Base-by-base conservation (phyloP, 2,329 filamentous ascomycete genomes). In the Penicillium decumbens region DNA sequence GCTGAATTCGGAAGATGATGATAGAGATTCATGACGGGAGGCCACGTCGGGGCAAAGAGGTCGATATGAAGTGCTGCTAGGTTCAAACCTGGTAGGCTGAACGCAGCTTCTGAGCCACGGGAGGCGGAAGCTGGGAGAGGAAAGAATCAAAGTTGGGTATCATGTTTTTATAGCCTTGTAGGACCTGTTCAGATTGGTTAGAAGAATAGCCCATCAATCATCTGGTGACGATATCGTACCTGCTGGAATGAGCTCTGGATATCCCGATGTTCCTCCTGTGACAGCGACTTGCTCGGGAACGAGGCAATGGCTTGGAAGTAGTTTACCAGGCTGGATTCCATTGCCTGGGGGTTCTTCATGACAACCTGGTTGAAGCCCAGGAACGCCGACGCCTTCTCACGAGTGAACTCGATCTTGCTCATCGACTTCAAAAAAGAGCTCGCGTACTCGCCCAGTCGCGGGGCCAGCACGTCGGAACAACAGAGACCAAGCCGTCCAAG, bases 301-400 rank as follows among this genome's bases (percentile, higher is more conserved):
- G 81, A 78, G 13, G 92, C 88, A 73, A 97, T 95, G 49, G 88
- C 80, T 44, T 78, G 80, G 68, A 98, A 95, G 72, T 93, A 95
- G 49, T 87, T 81, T 30, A 86, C 77, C 35, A 98, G 77, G 50
- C 84, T 87, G 59, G 85, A 85, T 72, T 97, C 93, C 82, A 98
- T 92, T 1, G 90, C 89, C 65, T 90, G 82, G 0, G 93, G 93
- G 63, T 97, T 97, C 64, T 84, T 82, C 54, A 87, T 80, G 3
- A 97, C 87, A 41, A 95, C 80, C 59, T 87, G 80, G 47, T 88
- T 88, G 72, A 98, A 96, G 0, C 93, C 93, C 62, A 89, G 84
- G 68, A 97, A 89, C 0, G 93, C 92, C 24, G 91, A 91, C 0
- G 88, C 89, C 74, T 98, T 98, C 72, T 98, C 93, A 53, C 95